Conservation (phyloP, 208 protist genomes). For the Wallacemonas sp. region DNA sequence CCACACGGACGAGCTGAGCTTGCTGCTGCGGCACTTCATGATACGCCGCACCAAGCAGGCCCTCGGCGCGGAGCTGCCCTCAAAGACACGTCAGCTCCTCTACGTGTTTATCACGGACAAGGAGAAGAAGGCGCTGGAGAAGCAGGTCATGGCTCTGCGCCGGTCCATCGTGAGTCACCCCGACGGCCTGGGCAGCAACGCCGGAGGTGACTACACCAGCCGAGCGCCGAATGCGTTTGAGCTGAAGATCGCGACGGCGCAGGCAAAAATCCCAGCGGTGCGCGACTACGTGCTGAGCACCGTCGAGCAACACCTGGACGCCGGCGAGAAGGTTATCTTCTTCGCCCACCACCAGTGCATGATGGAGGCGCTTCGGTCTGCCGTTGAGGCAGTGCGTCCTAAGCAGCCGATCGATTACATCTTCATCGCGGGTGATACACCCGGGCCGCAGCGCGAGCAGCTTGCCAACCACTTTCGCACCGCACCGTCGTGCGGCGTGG, state of each 20-base stretch:
- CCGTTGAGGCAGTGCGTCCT: conserved; percentile 65
- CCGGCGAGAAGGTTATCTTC: conserved; percentile 89
- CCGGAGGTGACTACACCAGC: conserved; percentile 11
- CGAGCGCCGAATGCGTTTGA: conserved; percentile 72
- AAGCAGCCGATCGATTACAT: conserved; percentile 86
- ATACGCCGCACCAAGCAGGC: conserved; percentile 94
- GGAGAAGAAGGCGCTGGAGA: conserved; percentile 81
- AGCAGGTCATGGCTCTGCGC: conserved; percentile 65
- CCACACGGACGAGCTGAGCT: conserved; percentile 91
- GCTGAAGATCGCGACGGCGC: conserved; percentile 80
- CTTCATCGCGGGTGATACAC: conserved; percentile 90
- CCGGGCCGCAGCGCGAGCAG: conserved; percentile 55
- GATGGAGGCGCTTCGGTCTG: conserved; percentile 85
- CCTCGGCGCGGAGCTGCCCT: conserved; percentile 84
- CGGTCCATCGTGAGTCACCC: conserved; percentile 25
- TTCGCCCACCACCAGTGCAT: conserved; percentile 94
- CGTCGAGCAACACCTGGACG: conserved; percentile 73
- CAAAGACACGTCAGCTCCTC: conserved; percentile 84
- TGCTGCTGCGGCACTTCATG: conserved; percentile 86
- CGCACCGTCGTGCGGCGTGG: conserved; percentile 68
- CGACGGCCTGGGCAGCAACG: conserved; percentile 3
- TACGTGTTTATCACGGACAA: conserved; percentile 83
- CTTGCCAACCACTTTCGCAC: conserved; percentile 78
- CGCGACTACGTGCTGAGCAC: conserved; percentile 82
- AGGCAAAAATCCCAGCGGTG: conserved; percentile 88